Evolutionary conservation across 1,139 yeast species (phyloP), one percentile per base, ranked within the genome.

Genomic region (Scheffersomyces cryptocercus): DNA sequence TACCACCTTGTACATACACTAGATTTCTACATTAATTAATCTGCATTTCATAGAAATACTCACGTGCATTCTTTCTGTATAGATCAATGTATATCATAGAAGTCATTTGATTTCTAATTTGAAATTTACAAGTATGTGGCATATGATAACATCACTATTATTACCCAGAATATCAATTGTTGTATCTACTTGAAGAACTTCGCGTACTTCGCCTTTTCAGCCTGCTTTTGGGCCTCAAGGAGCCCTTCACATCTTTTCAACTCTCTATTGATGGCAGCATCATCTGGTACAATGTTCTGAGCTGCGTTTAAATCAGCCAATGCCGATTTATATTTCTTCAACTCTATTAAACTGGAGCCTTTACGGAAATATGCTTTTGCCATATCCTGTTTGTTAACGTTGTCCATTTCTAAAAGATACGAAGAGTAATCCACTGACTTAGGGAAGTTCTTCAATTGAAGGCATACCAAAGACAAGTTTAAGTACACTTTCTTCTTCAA

Each of bases 291-390:
- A 29, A 74, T 52, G 3, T 64, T 59, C 10, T 56, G 52, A 5
- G 90, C 88, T 12, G 55, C 49, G 36, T 65, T 56, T 39, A 82
- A 70, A 36, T 76, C 77, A 11, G 56, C 59, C 0, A 78, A 50
- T 0, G 90, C 85, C 14, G 67, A 70, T n/a, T 76, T 74, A 41
- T 67, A 71, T 50, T 78, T 75, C 26, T 70, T 77, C 47, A 73
- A 55, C 4, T 68, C 70, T 1, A 63, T 47, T 32, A 70, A 64
- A 1, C 85, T 76, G 40, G 71, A 65, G 0, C 88, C 91, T 47
- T 74, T 71, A 62, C 95, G 73, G 58, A 74, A 86, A 45, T 72
- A 68, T 0, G 84, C 83, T 59, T 86, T 86, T 1, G 88, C 85
- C 48, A 62, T 64, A 43, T 85, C 91, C 35, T 38, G 69, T 33